Evolutionary conservation across 2,329 filamentous ascomycete species (phyloP).

Genomic region (Trichoderma sp.): DNA sequence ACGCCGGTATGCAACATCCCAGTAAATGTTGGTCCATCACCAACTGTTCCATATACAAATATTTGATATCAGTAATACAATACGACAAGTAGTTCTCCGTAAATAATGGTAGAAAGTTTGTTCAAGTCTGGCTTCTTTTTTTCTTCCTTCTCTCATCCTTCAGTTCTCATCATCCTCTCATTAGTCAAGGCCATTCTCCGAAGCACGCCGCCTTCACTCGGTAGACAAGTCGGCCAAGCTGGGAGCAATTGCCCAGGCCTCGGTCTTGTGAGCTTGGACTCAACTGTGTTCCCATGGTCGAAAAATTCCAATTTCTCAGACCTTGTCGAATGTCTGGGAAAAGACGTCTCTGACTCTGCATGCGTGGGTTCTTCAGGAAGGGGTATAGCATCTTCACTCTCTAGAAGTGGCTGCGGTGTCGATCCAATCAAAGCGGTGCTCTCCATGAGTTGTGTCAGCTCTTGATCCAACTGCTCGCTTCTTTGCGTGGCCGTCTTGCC

Average conservation of each 20-base stretch:
- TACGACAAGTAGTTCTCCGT: neutral
- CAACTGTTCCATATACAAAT: neutral
- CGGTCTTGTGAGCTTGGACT: neutral
- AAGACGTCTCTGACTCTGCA: neutral
- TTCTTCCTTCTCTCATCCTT: neutral
- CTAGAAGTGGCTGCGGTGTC: neutral
- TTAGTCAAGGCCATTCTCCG: neutral
- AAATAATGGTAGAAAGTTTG: neutral
- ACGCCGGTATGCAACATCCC: neutral
- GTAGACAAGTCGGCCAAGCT: conserved; percentile 1
- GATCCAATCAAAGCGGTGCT: neutral
- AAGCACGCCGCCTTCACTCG: neutral
- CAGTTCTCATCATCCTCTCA: neutral
- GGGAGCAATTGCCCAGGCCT: neutral
- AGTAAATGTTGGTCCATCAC: neutral
- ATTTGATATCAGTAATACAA: neutral
- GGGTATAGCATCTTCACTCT: neutral
- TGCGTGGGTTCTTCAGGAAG: neutral
- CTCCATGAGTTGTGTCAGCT: conserved; percentile 19
- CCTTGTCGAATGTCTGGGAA: neutral
- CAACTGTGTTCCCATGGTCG: neutral
- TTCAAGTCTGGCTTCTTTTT: neutral
- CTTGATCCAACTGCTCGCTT: conserved; percentile 26
- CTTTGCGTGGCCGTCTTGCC: conserved; percentile 25
- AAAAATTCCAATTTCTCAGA: neutral